phyloP scores from a whole-genome alignment of 352 stramenopile species.

The Poterioochromonas sp. region DNA sequence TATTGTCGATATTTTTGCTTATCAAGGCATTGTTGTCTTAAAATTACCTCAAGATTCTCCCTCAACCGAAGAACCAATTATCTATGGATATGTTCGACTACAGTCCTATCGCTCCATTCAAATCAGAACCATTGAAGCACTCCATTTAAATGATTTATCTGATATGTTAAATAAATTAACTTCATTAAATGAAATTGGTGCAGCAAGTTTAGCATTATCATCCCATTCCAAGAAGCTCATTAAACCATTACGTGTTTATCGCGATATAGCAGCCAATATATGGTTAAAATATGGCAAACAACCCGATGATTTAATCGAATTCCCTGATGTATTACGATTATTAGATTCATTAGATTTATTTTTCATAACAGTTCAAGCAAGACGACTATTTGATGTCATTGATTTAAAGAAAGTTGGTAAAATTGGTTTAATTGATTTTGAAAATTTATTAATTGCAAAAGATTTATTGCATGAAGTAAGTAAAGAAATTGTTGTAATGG shows the following conservation, averaged over 20 bases:
- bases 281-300: neutral
- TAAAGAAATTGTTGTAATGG: constrained; percentile 1
- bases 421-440: constrained; percentile 24
- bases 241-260: constrained; percentile 12
- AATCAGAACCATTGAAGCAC: neutral
- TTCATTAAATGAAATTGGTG: neutral
- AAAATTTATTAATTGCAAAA: constrained; percentile 27
- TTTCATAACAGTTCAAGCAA: constrained; percentile 3
- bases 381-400: constrained; percentile 28
- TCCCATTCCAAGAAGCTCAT: neutral
- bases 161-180: neutral
- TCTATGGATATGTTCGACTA: neutral
- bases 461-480: neutral
- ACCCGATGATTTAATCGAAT: neutral
- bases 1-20: neutral
- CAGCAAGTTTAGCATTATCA: neutral
- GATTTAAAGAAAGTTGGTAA: neutral
- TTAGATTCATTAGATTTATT: constrained; percentile 24
- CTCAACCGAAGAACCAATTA: constrained; percentile 14
- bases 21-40: constrained; percentile 11
- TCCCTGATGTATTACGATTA: neutral
- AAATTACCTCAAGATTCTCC: constrained; percentile 23
- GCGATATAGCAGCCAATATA: neutral
- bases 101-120: neutral
- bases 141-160: neutral